Evolutionary conservation across 352 stramenopile species (phyloP), one percentile per base, ranked within the genome.

Genomic region (Globisporangium iwayamae): DNA sequence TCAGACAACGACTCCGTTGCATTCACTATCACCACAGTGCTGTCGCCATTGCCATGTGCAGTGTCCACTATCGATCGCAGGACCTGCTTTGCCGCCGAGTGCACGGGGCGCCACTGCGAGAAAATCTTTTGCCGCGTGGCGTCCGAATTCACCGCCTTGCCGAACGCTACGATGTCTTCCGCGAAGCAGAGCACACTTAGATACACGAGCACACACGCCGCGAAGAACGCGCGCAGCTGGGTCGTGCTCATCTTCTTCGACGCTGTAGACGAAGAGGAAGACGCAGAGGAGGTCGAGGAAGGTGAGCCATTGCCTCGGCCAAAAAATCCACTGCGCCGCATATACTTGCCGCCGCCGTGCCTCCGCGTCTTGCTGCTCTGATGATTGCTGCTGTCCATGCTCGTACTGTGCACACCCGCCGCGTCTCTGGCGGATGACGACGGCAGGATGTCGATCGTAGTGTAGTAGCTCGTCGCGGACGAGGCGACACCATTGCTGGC

Each of bases 191-290:
- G 50, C 22, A 57, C 47, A 28, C 57, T 39, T 28, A 65, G 51
- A 13, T 69, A 69, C 64, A 69, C 50, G 22, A 69, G 52, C 50
- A 69, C 50, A 13, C 64, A 69, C n/a, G 34, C 64, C 16, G n/a
- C 51, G 25, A 64, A 69, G 41, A 69, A 64, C 43, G 53, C 41
- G 45, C 64, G 64, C 50, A 69, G 18, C 36, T 69, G 64, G 10
- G 50, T 51, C 45, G 64, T 69, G 36, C 64, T 65, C 64, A 69
- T 61, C 39, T 60, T 64, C 18, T 51, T 64, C 16, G 56, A 47
- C 34, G 50, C 39, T 18, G 34, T n/a, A 18, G 52, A 41, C 7
- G 52, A 39, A 14, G 53, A 11, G 16, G 54, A 41, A 18, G 16
- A 41, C 5, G 56, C 41, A n/a, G 41, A 9, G 16, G 56, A 39